Evolutionary conservation across 306 rosid genomes (phyloP).

Genomic region (Sesbania bispinosa): DNA sequence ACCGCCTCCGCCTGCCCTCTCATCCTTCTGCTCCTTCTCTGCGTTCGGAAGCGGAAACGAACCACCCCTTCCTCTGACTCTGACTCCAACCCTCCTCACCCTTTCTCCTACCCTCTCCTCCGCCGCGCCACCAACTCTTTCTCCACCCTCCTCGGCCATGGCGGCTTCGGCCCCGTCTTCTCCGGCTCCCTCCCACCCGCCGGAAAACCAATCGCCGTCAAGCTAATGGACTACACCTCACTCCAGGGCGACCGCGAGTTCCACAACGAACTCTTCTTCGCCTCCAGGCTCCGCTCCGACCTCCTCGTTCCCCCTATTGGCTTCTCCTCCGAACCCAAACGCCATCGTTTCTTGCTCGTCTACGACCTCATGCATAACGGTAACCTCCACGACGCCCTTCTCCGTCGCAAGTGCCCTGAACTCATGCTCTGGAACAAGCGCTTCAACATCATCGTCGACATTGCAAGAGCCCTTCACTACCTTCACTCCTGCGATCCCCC

Average conservation of each 20-base stretch:
- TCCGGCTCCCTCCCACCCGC: constrained; percentile 48
- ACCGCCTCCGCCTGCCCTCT: constrained; percentile 43
- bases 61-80: constrained; percentile 59
- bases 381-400: constrained; percentile 73
- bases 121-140: constrained; percentile 87
- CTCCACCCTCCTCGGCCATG: constrained; percentile 83
- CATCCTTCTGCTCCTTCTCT: constrained; percentile 47
- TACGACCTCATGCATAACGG: constrained; percentile 76
- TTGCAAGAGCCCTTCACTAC: constrained; percentile 56
- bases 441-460: constrained; percentile 41
- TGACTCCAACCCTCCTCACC: constrained; percentile 62
- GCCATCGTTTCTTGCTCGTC: constrained; percentile 66
- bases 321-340: constrained; percentile 66
- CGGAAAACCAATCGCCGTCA: constrained; percentile 65
- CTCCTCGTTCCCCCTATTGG: constrained; percentile 57
- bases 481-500: constrained; percentile 82
- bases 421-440: constrained; percentile 61
- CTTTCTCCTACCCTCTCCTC: constrained; percentile 66
- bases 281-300: constrained; percentile 52
- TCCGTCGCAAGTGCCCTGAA: constrained; percentile 50
- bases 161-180: constrained; percentile 88
- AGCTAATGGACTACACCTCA: constrained; percentile 80
- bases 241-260: constrained; percentile 91
- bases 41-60: constrained; percentile 56
- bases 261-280: constrained; percentile 89